A percentile compares a stretch with the other conserved stretches of the same genome.
Conservation (phyloP, 345 rosid species). For the Ceriops zippeliana region DNA sequence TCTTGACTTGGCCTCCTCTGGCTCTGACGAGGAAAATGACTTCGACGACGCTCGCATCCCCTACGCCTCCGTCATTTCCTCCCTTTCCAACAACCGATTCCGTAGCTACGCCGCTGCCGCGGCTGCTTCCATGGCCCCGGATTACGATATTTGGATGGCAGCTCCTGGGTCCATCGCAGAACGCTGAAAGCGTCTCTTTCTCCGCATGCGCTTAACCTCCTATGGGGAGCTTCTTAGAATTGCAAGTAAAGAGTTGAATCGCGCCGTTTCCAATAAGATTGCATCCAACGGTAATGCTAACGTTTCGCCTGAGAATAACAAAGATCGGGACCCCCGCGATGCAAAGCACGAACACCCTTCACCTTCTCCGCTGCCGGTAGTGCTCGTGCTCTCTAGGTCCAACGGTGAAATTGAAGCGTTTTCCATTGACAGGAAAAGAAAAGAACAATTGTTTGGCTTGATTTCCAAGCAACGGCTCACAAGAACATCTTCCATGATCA, state of each 20-base stretch:
- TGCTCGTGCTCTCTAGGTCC: slow-evolving; percentile 68
- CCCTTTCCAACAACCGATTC: slow-evolving; percentile 21
- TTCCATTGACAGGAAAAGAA: slow-evolving; percentile 42
- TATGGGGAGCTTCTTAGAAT: slow-evolving; percentile 39
- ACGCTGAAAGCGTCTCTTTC: slow-evolving; percentile 62
- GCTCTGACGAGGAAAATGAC: slow-evolving; percentile 61
- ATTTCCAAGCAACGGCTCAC: slow-evolving; percentile 62
- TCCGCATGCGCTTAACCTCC: slow-evolving; percentile 68
- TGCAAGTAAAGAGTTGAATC: slow-evolving; percentile 26
- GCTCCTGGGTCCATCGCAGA: slow-evolving; percentile 78
- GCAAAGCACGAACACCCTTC: slow-evolving; percentile 8
- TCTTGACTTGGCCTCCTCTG: slow-evolving; percentile 52
- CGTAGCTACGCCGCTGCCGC: slow-evolving; percentile 22
- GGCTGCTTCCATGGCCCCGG: slow-evolving; percentile 25
- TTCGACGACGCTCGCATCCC: slow-evolving; percentile 71
- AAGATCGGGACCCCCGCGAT: background rate
- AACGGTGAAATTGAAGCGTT: slow-evolving; percentile 61
- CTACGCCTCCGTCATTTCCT: slow-evolving; percentile 50
- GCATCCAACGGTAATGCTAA: background rate
- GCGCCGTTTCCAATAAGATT: slow-evolving; percentile 23
- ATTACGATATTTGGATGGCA: slow-evolving; percentile 85
- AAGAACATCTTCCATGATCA: slow-evolving; percentile 52
- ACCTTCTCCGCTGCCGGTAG: slow-evolving; percentile 25
- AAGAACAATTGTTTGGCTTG: slow-evolving; percentile 58
- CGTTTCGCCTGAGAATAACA: background rate